Evolutionary conservation across 805 yeast species (phyloP).

Genomic region (Monosporozyma yasuniensis): DNA sequence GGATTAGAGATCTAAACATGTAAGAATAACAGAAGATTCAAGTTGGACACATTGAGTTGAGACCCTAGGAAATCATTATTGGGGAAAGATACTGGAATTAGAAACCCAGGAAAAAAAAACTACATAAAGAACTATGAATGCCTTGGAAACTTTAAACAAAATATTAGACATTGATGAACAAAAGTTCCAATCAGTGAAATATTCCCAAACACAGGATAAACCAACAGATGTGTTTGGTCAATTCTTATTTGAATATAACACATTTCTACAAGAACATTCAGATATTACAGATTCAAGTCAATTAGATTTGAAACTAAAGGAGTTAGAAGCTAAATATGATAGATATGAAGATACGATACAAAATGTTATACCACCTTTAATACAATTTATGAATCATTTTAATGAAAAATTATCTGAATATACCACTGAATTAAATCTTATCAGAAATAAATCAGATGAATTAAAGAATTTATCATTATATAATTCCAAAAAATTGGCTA

Average conservation of each 20-base stretch:
- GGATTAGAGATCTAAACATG: too few species aligned
- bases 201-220: neutral
- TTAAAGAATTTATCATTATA: constrained; percentile 40
- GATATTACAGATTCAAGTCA: constrained; percentile 4
- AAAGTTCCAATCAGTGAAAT: neutral
- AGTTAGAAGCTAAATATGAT: constrained; percentile 13
- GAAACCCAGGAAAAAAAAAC: too few species aligned
- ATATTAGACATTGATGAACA: neutral
- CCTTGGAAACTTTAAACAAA: neutral
- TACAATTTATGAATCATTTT: constrained; percentile 45
- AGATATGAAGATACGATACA: constrained; percentile 19
- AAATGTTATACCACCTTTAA: constrained; percentile 38
- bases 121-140: too few species aligned
- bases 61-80: too few species aligned
- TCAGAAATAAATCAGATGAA: constrained; percentile 45
- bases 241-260: constrained; percentile 3
- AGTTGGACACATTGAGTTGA: too few species aligned
- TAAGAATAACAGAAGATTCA: too few species aligned
- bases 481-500: constrained; percentile 40
- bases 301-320: constrained; percentile 13
- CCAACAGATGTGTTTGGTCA: neutral
- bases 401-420: constrained; percentile 47
- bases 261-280: constrained; percentile 5
- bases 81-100: too few species aligned
- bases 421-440: constrained; percentile 51